Evolutionary conservation across 192 early-diverging fungal genomes (phyloP), one percentile per base, ranked within the genome.

Genomic region (Coemansia javaensis): DNA sequence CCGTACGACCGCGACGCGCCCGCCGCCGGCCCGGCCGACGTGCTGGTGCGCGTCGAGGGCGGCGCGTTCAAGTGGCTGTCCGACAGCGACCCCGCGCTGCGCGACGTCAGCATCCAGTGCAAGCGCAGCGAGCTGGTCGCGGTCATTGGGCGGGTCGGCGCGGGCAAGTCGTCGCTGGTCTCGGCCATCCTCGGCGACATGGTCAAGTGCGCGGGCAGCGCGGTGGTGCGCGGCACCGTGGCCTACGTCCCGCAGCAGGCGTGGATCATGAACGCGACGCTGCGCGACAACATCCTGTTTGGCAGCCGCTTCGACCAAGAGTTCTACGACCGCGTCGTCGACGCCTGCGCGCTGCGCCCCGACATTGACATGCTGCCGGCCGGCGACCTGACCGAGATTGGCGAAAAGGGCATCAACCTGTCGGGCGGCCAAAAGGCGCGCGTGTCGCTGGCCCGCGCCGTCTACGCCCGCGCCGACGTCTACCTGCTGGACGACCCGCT

Each of bases 401-500:
- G 84, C 47, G 81, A 82, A 43, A 81, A 81, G 68, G 80, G 83
- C 11, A 79, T 84, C 38, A 82, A 75, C 13, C 53, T 84, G 33
- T 77, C 73, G 17, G 82, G 82, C 28, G 82, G 82, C 39, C 81
- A 84, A 31, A 82, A 79, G 54, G 78, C 82, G 4, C 76, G 86
- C 25, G 76, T 89, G 13, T 77, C 79, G 6, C 53, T 85, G 12
- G 86, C 86, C 0, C 68, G 88, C 32, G 83, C 84, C 1, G 73
- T 82, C n/a, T 86, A 85, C 43, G 40, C 75, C 21, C 66, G 82
- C 10, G 79, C 81, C 8, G 84, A 88, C 31, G 58, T 86, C 0
- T 78, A 80, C 31, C 62, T 88, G 1, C 57, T 90, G 15, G 87
- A 88, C 46, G 86, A 90, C 35, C 82, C 84, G n/a, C 66, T 88